Evolutionary conservation across 768 basidiomycete genomes (phyloP).

Genomic region (Pleurotus ostreatus): DNA sequence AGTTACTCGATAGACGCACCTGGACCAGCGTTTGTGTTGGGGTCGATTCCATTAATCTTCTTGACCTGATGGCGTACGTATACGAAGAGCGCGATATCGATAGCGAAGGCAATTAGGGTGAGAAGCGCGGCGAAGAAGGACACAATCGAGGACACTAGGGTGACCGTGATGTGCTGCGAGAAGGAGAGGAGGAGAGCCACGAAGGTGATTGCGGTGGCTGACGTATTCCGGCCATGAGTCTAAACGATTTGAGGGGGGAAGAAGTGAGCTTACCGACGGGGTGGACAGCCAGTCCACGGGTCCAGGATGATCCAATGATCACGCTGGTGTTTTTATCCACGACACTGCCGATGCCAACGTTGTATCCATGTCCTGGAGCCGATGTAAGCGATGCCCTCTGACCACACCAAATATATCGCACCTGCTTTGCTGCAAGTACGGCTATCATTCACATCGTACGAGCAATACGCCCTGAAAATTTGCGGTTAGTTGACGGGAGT

Average conservation of each 20-base stretch:
- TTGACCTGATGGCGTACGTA: slow-evolving; percentile 55
- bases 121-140: slow-evolving; percentile 69
- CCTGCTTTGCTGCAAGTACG: slow-evolving; percentile 47
- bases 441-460: slow-evolving; percentile 36
- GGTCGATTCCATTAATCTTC: slow-evolving; percentile 39
- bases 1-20: slow-evolving; percentile 37
- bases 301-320: slow-evolving; percentile 56
- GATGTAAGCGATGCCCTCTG: background rate
- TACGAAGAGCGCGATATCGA: slow-evolving; percentile 72
- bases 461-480: slow-evolving; percentile 58
- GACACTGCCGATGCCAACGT: slow-evolving; percentile 33
- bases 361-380: slow-evolving; percentile 52
- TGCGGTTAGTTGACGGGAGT: too few species aligned
- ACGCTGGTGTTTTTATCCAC: slow-evolving; percentile 29
- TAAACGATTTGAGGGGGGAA: background rate
- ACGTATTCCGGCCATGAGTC: background rate
- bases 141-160: slow-evolving; percentile 55
- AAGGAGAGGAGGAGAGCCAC: slow-evolving; percentile 62
- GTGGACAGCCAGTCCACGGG: slow-evolving; percentile 69
- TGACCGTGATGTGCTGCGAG: slow-evolving; percentile 51
- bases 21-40: slow-evolving; percentile 52
- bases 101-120: slow-evolving; percentile 68
- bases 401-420: slow-evolving; percentile 15
- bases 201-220: slow-evolving; percentile 54
- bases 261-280: slow-evolving; percentile 56